phyloP scores from a whole-genome alignment of 352 stramenopile species.

The Phytophthora pini region DNA sequence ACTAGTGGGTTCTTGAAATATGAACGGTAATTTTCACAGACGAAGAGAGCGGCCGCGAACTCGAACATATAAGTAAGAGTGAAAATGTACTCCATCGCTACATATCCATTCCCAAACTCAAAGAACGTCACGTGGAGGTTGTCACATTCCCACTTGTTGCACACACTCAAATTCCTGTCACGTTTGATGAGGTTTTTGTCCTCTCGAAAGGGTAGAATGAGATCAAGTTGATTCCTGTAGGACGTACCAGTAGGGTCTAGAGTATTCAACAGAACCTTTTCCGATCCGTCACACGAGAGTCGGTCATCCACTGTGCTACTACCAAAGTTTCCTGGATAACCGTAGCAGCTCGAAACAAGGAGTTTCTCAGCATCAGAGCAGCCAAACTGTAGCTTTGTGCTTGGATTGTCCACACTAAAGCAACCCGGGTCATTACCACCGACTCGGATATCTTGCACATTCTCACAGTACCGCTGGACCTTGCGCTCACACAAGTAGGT shows the following conservation, averaged over 20 bases:
- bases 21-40: conserved; percentile 43
- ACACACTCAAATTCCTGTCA: conserved; percentile 57
- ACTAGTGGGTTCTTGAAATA: conserved; percentile 78
- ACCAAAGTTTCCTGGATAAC: conserved; percentile 63
- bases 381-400: conserved; percentile 48
- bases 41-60: conserved; percentile 45
- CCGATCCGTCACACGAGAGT: conserved; percentile 52
- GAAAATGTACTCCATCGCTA: conserved; percentile 72
- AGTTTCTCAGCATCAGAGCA: conserved; percentile 52
- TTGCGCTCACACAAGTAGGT: conserved; percentile 68
- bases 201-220: conserved; percentile 59
- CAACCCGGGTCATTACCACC: conserved; percentile 63
- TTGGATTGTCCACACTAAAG: conserved; percentile 53
- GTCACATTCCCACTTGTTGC: conserved; percentile 82
- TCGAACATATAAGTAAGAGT: conserved; percentile 72
- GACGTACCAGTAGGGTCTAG: conserved; percentile 9
- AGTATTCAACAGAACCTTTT: conserved; percentile 23
- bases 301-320: conserved; percentile 30
- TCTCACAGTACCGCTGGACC: conserved; percentile 61
- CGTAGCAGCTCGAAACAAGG: conserved; percentile 56
- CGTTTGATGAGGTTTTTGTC: conserved; percentile 45
- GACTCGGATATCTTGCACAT: conserved; percentile 22
- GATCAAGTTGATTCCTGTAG: conserved; percentile 37
- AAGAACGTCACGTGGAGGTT: conserved; percentile 77
- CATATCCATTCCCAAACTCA: conserved; percentile 64